Base-by-base conservation (phyloP, 176 grass and related monocot species). In the Cocos nucifera region DNA sequence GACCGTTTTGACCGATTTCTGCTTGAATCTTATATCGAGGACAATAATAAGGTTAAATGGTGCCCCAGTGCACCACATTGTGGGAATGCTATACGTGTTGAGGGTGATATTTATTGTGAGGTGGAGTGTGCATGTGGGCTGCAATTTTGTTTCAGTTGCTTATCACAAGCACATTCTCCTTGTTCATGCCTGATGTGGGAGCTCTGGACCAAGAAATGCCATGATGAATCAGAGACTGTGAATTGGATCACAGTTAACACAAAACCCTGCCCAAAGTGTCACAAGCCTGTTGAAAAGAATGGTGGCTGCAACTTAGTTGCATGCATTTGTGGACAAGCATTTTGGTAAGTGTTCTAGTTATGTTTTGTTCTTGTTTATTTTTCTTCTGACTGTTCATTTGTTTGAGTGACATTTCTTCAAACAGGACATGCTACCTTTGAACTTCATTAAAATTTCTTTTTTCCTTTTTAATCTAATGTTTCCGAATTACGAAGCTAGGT, bases 261-360 rank as follows among this genome's bases (percentile, higher is more conserved):
- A 19, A 87, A 79, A 59, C 70, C 71, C 62, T 87, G 84, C 75
- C 84, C 84, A 44, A 87, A 71, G 23, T 87, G 84, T 65, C 65
- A 75, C 67, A 87, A 87, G 30, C 29, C 69, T 4, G 78, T 87
- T 3, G 19, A 72, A 62, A 82, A 82, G 69, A 35, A 59, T 3
- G 75, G 8, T 15, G 75, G 80, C 27, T 83, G 80, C 58, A 83
- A 83, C 64, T 64, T 54, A 0, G 69, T 83, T 29, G 49, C 4
- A 7, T 83, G 80, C 69, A 48, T 5, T 0, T 83, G 80, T 20
- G 69, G 69, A 20, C 80, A 83, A 55, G 0, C 5, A 44, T 56
- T 83, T 20, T 83, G 80, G 80, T 83, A 63, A 39, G 67, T 44
- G 35, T 44, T 44, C 35, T 44, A 35, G 7, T 35, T 14, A 44